Evolutionary conservation across 768 basidiomycete genomes (phyloP), one percentile per base, ranked within the genome.

Genomic region (Terana coerulea): DNA sequence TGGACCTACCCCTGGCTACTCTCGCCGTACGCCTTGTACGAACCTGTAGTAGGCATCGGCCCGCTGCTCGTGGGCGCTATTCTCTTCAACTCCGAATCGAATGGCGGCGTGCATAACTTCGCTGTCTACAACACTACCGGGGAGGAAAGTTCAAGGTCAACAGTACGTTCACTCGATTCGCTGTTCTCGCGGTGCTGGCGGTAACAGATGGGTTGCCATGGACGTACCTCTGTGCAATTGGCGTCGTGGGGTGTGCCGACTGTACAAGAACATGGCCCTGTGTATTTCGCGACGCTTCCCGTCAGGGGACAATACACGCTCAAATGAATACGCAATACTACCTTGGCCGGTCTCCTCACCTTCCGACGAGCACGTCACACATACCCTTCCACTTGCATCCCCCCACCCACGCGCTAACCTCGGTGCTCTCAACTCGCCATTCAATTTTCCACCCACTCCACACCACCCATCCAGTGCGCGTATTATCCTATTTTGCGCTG

Each of bases 1-100:
- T 53, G 52, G 52, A 25, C 4, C 10, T 53, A 53, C 44, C 52
- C 52, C 5, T 19, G 2, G 22, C 24, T 53, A 30, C 43, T 53
- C 34, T 26, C 42, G 21, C 52, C 45, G 10, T 19, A 17, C 33
- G 45, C 52, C 3, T 21, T 53, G 11, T 53, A 53, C 37, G 52
- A 53, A 28, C 52, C 52, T 10, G 22, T 53, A 8, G 14, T 26
- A 14, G 52, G 52, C 10, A 25, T 53, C 15, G 52, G 44, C 3
- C 52, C 52, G 6, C 43, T 53, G 17, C 12, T 53, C 6, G 33
- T 47, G 26, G 52, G 45, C 24, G 17, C 45, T 5, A 8, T 53
- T 14, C 45, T 53, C 10, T 47, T 47, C 25, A 36, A 46, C 22
- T 25, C 34, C 12, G 8, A 15, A 19, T 22, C 19, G 8, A 9